A percentile compares a stretch with the other conserved stretches of the same genome.
Conservation (phyloP, 23 red algal species). For the Pyropia yezoensis region DNA sequence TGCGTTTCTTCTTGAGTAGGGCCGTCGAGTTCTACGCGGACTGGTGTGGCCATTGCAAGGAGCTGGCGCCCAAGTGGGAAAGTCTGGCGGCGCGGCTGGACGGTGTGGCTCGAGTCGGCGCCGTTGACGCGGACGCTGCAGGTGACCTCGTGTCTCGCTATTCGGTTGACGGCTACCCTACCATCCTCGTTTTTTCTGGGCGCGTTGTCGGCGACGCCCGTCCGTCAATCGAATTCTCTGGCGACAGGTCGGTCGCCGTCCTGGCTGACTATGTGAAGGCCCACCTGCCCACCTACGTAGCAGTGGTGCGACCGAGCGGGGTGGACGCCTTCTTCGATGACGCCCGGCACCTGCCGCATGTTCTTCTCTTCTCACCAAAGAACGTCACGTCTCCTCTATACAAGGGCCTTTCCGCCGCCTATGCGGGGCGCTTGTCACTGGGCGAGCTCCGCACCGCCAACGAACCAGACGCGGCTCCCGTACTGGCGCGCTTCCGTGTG, state of each 20-base stretch:
- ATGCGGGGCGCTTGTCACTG: slow-evolving; percentile 40
- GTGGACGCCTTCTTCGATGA: slow-evolving; percentile 72
- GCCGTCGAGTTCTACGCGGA: slow-evolving; percentile 94
- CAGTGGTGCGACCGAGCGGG: slow-evolving; percentile 51
- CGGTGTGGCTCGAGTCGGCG: slow-evolving; percentile 70
- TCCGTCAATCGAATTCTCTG: slow-evolving; percentile 62
- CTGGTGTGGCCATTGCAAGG: slow-evolving; percentile 94
- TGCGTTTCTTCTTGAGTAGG: too few relatives aligned
- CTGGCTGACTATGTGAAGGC: slow-evolving; percentile 55
- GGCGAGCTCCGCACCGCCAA: slow-evolving; percentile 47
- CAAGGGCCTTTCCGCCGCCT: slow-evolving; percentile 62
- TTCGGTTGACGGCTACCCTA: slow-evolving; percentile 67
- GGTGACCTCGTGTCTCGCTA: slow-evolving; percentile 53
- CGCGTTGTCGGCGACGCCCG: slow-evolving; percentile 3
- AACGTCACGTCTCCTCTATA: slow-evolving; percentile 38
- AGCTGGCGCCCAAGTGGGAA: slow-evolving; percentile 49
- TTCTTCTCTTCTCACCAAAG: slow-evolving; percentile 79
- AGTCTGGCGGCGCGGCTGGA: slow-evolving; percentile 58
- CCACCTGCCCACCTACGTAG: slow-evolving; percentile 58
- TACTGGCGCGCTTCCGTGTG: slow-evolving; percentile 11
- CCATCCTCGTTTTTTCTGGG: slow-evolving; percentile 80
- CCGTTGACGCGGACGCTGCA: slow-evolving; percentile 70
- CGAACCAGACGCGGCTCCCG: slow-evolving; percentile 25
- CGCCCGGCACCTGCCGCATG: slow-evolving; percentile 57
- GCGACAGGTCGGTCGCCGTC: slow-evolving; percentile 42